Conservation (phyloP, 164 flowering plant genomes). For the Nelumbo lutea region DNA sequence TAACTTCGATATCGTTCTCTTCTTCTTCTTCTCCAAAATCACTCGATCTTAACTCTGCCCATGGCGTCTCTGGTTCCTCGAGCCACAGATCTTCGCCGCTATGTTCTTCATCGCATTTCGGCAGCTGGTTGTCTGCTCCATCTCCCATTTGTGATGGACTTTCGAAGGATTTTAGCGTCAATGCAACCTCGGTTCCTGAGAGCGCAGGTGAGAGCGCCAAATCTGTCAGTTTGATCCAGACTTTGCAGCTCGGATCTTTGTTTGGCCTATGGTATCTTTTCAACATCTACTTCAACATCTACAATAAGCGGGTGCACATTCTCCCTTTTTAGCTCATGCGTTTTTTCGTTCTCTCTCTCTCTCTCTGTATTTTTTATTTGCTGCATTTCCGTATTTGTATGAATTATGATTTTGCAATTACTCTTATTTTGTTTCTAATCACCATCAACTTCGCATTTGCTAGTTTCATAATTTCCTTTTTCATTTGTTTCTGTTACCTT, state of each 20-base stretch:
- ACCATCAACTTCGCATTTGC: background rate
- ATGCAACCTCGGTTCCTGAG: conserved; percentile 36
- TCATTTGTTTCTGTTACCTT: too few relatives aligned
- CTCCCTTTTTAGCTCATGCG: too few relatives aligned
- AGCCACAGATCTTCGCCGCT: conserved; percentile 8
- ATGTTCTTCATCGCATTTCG: conserved; percentile 7
- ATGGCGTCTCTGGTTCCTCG: conserved; percentile 15
- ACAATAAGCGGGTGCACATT: conserved; percentile 65
- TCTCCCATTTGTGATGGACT: conserved; percentile 15
- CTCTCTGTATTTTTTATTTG: too few relatives aligned
- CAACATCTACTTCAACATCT: conserved; percentile 83
- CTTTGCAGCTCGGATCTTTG: conserved; percentile 52
- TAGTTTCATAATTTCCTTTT: too few relatives aligned
- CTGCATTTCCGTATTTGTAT: background rate
- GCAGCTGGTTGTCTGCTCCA: conserved; percentile 16
- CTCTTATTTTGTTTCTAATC: too few relatives aligned
- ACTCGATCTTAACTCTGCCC: conserved; percentile 20
- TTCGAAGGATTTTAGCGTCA: conserved; percentile 22
- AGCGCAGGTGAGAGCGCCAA: conserved; percentile 31
- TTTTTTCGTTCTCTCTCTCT: too few relatives aligned
- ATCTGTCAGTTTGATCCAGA: conserved; percentile 23
- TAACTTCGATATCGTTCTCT: conserved; percentile 20
- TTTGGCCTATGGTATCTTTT: conserved; percentile 76
- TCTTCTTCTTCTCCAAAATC: conserved; percentile 15
- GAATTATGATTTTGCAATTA: background rate